Evolutionary conservation across 1,284 basidiomycete genomes (phyloP).

Genomic region (Uromyces viciae-fabae): DNA sequence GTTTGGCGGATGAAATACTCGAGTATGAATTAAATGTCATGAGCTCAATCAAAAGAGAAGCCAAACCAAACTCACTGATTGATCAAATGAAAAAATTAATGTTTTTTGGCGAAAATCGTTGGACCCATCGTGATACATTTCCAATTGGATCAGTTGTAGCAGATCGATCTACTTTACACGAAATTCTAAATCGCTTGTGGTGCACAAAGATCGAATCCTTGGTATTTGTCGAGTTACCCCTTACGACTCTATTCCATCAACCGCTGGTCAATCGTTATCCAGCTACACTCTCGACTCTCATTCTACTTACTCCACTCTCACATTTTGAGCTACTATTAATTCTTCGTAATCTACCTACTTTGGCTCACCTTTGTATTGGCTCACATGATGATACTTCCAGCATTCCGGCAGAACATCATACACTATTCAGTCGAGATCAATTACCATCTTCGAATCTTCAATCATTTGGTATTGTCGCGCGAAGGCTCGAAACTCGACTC

Average conservation of each 20-base stretch:
- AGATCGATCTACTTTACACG: slow-evolving; percentile 24
- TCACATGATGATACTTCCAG: slow-evolving; percentile 31
- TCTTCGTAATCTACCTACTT: slow-evolving; percentile 24
- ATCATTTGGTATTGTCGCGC: slow-evolving; percentile 38
- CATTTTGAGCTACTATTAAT: slow-evolving; percentile 39
- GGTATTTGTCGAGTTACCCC: slow-evolving; percentile 40
- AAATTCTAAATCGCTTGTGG: slow-evolving; percentile 42
- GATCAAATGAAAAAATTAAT: slow-evolving; percentile 33
- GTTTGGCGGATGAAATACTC: slow-evolving; percentile 17
- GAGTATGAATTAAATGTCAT: slow-evolving; percentile 29
- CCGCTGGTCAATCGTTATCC: slow-evolving; percentile 38
- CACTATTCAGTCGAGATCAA: slow-evolving; percentile 44
- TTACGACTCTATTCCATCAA: slow-evolving; percentile 28
- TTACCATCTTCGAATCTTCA: slow-evolving; percentile 37
- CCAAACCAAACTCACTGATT: slow-evolving; percentile 1
- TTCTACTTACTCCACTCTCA: slow-evolving; percentile 40
- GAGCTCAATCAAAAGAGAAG: slow-evolving; percentile 10
- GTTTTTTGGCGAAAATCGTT: slow-evolving; percentile 28
- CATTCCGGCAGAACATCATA: slow-evolving; percentile 31
- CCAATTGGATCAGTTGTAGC: slow-evolving; percentile 21
- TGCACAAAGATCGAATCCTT: slow-evolving; percentile 23
- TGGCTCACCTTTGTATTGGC: slow-evolving; percentile 39
- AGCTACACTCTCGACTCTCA: slow-evolving; percentile 9
- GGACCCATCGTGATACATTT: slow-evolving; percentile 23
- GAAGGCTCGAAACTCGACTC: slow-evolving; percentile 25